Conservation (phyloP, 2,329 filamentous ascomycete species). For the Aureobasidium melanogenum region DNA sequence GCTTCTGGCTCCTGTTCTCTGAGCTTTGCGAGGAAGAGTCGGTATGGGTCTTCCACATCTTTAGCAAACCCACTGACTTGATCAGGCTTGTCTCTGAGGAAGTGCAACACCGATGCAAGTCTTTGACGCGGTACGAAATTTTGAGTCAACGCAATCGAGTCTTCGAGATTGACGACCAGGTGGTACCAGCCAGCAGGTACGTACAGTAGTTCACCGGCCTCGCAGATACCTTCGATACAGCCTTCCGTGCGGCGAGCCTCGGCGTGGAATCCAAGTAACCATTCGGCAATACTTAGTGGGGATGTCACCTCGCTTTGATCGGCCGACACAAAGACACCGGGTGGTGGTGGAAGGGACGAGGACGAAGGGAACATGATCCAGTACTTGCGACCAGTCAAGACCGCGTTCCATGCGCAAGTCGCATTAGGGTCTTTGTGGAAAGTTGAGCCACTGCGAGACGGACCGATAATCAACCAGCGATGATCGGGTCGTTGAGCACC, state of each 20-base stretch:
- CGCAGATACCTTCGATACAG: slow-evolving; percentile 79
- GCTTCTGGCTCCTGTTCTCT: slow-evolving; percentile 54
- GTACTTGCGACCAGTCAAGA: slow-evolving; percentile 83
- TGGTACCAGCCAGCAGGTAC: slow-evolving; percentile 97
- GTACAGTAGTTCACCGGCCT: slow-evolving; percentile 76
- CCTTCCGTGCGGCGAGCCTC: slow-evolving; percentile 68
- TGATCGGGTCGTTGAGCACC: slow-evolving; percentile 73
- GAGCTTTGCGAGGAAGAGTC: slow-evolving; percentile 64
- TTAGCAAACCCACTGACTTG: slow-evolving; percentile 81
- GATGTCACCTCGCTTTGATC: slow-evolving; percentile 91
- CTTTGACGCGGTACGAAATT: slow-evolving; percentile 82
- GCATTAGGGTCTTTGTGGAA: slow-evolving; percentile 80
- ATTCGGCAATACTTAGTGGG: slow-evolving; percentile 92
- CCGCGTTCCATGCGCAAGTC: slow-evolving; percentile 85
- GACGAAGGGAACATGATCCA: slow-evolving; percentile 96
- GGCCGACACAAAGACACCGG: slow-evolving; percentile 79
- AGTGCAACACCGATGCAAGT: slow-evolving; percentile 65
- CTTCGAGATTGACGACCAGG: slow-evolving; percentile 80
- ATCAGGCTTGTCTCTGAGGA: slow-evolving; percentile 71
- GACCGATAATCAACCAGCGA: slow-evolving; percentile 87
- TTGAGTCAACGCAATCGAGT: slow-evolving; percentile 80
- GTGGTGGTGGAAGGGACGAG: slow-evolving; percentile 54
- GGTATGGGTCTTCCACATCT: slow-evolving; percentile 62
- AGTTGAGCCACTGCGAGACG: slow-evolving; percentile 77
- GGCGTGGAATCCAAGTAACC: slow-evolving; percentile 80